Percentiles rank a stretch among this genome's conserved stretches.
Evolutionary conservation across 352 stramenopile species (phyloP).

Genomic region (Chrysophaeum taylorii): DNA sequence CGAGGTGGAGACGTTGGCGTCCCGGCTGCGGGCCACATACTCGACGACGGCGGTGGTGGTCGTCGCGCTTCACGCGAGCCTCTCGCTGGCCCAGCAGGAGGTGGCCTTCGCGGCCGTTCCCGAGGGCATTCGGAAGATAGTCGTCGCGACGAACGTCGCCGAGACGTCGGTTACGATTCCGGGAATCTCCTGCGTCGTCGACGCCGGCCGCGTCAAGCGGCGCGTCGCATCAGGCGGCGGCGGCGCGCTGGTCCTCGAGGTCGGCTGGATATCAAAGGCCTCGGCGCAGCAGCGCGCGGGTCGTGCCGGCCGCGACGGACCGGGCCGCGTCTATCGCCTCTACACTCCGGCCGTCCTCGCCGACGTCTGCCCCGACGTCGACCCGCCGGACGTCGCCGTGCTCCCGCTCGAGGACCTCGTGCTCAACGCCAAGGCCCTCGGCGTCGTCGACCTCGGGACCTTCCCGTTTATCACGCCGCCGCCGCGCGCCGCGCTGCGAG

Average conservation of each 20-base stretch:
- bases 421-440: constrained; percentile 93
- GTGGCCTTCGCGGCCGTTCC: constrained; percentile 71
- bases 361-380: constrained; percentile 79
- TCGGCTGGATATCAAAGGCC: constrained; percentile 73
- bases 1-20: constrained; percentile 73
- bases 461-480: constrained; percentile 93
- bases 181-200: constrained; percentile 89
- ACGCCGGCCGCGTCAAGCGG: constrained; percentile 88
- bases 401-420: constrained; percentile 88
- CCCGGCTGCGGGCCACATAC: constrained; percentile 42
- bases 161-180: constrained; percentile 92
- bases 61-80: constrained; percentile 88
- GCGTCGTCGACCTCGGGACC: constrained; percentile 78
- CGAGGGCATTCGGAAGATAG: constrained; percentile 71
- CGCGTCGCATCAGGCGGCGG: constrained; percentile 82
- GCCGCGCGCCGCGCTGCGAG: neutral
- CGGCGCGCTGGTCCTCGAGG: constrained; percentile 71
- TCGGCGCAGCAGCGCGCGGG: constrained; percentile 79
- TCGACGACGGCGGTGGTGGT: constrained; percentile 62
- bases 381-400: constrained; percentile 65
- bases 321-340: constrained; percentile 94
- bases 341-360: constrained; percentile 91
- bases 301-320: constrained; percentile 76
- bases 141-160: constrained; percentile 95
- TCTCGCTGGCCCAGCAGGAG: constrained; percentile 89